Evolutionary conservation across 768 basidiomycete genomes (phyloP).

Genomic region (Coprinellus micaceus): DNA sequence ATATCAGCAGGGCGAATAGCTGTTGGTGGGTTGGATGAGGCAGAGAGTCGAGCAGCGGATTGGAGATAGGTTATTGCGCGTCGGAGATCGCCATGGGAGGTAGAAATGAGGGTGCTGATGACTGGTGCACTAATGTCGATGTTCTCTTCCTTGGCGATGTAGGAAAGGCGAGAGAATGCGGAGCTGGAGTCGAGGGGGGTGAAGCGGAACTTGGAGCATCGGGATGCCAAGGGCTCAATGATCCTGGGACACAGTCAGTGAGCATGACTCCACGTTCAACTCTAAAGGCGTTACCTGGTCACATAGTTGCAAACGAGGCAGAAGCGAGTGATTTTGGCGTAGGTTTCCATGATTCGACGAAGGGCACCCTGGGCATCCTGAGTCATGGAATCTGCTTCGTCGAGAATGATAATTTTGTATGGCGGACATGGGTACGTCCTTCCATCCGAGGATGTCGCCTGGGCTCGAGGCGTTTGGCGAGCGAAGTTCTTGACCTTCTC

Average conservation of each 20-base stretch:
- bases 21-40: conserved; percentile 67
- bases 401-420: conserved; percentile 97
- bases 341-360: conserved; percentile 99
- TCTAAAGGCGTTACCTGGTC: conserved; percentile 59
- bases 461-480: conserved; percentile 84
- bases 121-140: conserved; percentile 57
- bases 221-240: conserved; percentile 96
- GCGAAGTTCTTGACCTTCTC: conserved; percentile 99
- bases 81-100: conserved; percentile 89
- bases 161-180: conserved; percentile 66
- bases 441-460: conserved; percentile 65
- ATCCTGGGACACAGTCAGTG: conserved; percentile 52
- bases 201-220: conserved; percentile 98
- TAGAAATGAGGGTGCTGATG: conserved; percentile 67
- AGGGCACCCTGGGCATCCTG: conserved; percentile 98
- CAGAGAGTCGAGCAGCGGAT: conserved; percentile 85
- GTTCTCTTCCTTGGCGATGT: conserved; percentile 77
- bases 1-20: conserved; percentile 76
- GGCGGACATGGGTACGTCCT: conserved; percentile 93
- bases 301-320: conserved; percentile 99
- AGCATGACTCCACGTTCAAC: neutral
- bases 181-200: conserved; percentile 83
- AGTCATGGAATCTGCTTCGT: conserved; percentile 99
- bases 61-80: conserved; percentile 98
- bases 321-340: conserved; percentile 94